A percentile compares a stretch with the other conserved stretches of the same genome.
Conservation (phyloP, 306 rosid genomes). For the Castanopsis chinensis region DNA sequence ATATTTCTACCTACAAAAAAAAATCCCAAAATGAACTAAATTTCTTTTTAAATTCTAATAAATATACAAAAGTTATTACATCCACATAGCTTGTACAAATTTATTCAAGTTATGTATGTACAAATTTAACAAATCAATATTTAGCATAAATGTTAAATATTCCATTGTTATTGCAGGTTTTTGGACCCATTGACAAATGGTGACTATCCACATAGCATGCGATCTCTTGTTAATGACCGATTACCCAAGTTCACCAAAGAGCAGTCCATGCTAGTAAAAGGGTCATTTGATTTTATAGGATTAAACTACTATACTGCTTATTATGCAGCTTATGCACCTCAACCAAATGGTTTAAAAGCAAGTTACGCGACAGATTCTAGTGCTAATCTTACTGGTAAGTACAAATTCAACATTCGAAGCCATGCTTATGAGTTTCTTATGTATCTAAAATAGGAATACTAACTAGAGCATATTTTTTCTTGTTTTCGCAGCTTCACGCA, state of each 20-base stretch:
- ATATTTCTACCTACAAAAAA: no score
- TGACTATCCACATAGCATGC: constrained; percentile 51
- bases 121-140: no score
- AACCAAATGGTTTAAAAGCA: constrained; percentile 1
- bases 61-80: no score
- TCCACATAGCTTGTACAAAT: no score
- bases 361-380: constrained; percentile 35
- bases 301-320: constrained; percentile 46
- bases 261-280: constrained; percentile 38
- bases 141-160: no score
- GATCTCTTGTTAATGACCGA: constrained; percentile 34
- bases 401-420: neutral
- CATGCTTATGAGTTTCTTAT: neutral
- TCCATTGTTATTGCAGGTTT: constrained; percentile 37
- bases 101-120: no score
- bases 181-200: constrained; percentile 60
- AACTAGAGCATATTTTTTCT: neutral
- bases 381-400: constrained; percentile 35
- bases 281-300: constrained; percentile 64
- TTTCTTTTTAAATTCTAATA: no score
- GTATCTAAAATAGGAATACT: neutral
- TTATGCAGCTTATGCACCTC: constrained; percentile 37
- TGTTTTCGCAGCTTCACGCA: constrained; percentile 24
- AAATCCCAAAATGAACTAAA: no score
- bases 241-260: constrained; percentile 48